Percentiles rank a stretch among this genome's conserved stretches.
Conservation (phyloP, 2,329 filamentous ascomycete species). For the Cladosporium sp. region DNA sequence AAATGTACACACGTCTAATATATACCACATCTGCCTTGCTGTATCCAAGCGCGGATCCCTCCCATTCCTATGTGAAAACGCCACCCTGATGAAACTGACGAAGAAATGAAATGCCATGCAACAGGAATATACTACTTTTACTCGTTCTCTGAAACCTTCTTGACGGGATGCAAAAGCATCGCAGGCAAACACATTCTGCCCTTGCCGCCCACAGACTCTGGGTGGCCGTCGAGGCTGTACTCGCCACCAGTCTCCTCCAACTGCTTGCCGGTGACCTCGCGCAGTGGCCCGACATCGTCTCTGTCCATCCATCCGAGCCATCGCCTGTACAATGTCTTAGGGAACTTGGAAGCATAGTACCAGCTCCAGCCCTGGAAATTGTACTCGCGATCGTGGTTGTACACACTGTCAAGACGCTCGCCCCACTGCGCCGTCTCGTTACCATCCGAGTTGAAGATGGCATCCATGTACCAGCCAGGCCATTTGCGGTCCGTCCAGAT, state of each 20-base stretch:
- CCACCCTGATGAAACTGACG: background rate
- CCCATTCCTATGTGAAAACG: background rate
- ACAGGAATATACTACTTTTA: background rate
- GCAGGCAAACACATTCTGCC: constrained; percentile 47
- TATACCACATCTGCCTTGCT: too few species aligned
- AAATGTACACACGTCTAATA: too few species aligned
- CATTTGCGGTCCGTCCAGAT: constrained; percentile 83
- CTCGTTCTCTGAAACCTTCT: constrained; percentile 42
- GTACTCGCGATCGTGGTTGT: constrained; percentile 68
- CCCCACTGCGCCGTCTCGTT: constrained; percentile 53
- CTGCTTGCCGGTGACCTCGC: constrained; percentile 51
- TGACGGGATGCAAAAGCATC: constrained; percentile 47
- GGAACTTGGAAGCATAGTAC: constrained; percentile 87
- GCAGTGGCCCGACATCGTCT: constrained; percentile 73
- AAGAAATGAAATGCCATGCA: too few species aligned
- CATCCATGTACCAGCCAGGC: constrained; percentile 73
- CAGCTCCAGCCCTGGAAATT: constrained; percentile 83
- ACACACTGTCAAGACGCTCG: constrained; percentile 39
- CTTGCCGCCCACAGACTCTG: constrained; percentile 50
- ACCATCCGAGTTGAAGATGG: constrained; percentile 66
- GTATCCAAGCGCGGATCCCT: too few species aligned
- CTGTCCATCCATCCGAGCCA: constrained; percentile 83
- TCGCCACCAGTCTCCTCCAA: constrained; percentile 31
- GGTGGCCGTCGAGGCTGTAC: constrained; percentile 27
- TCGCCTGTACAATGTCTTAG: constrained; percentile 72